Evolutionary conservation across 768 basidiomycete genomes (phyloP), one percentile per base, ranked within the genome.

Genomic region (Kwoniella sp.): DNA sequence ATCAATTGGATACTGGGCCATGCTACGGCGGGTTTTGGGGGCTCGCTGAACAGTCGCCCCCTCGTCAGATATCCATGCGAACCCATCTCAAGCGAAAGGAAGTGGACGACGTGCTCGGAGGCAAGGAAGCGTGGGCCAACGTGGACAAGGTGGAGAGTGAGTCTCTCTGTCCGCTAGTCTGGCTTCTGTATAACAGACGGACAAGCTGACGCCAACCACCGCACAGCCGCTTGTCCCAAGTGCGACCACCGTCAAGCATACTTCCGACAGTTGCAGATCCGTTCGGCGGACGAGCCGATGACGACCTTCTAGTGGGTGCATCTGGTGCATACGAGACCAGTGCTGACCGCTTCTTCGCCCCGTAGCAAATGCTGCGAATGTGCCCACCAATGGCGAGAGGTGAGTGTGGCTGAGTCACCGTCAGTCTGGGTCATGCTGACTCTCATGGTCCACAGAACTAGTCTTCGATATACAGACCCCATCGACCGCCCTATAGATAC

Each of bases 101-200:
- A 62, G 86, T 90, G 11, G 95, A 99, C 70, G 95, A 98, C 65
- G 92, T 99, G 5, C 78, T 98, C 23, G 95, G 93, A 44, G 91
- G 89, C 3, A 89, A 88, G 31, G 88, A 89, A 54, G 84, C 84
- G 75, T 95, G 92, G 89, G 86, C 85, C 50, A 87, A 95, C 73
- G 92, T 91, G 2, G 92, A 93, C 73, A 83, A 84, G 41, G 90
- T 87, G 0, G 80, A 83, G 62, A 84, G 90, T 88, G 36, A 45
- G 79, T 63, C 34, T 19, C 11, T 12, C 27, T 36, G 20, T 36
- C 29, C 33, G 36, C 34, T 36, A 14, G 1, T 9, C 3, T 37
- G 9, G 14, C 32, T 14, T 47, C 20, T 5, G 23, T 3, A 83
- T 83, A 4, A 25, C 26, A 17, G 17, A 23, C 31, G 0, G 14